phyloP scores from a whole-genome alignment of 345 rosid genomes.

The Turnera subulata region DNA sequence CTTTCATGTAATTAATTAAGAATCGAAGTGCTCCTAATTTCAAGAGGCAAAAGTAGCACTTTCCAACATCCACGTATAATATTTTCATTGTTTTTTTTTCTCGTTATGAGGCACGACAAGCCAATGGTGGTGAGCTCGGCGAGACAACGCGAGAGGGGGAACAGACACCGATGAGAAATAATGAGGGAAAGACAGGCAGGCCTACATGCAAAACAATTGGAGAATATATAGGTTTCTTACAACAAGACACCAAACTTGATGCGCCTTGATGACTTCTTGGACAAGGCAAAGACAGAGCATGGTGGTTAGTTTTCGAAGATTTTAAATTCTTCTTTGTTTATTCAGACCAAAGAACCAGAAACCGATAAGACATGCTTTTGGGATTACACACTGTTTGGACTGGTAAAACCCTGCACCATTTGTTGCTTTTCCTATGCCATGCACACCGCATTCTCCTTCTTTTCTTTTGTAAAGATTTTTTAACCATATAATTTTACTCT shows the following conservation, averaged over 20 bases:
- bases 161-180: conserved; percentile 16
- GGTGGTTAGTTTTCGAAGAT: conserved; percentile 17
- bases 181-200: conserved; percentile 1
- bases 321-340: conserved; percentile 19
- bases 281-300: conserved; percentile 24
- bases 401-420: not conserved
- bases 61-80: not conserved
- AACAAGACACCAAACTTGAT: conserved; percentile 8
- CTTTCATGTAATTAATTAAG: too few species aligned
- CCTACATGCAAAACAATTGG: conserved; percentile 3
- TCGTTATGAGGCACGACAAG: too few species aligned
- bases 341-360: conserved; percentile 24
- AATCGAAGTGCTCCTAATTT: too few species aligned
- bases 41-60: too few species aligned
- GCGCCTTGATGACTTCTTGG: conserved; percentile 1
- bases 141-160: not conserved
- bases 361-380: conserved; percentile 53
- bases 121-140: not conserved
- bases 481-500: too few species aligned
- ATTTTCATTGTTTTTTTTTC: too few species aligned
- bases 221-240: not conserved
- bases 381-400: conserved; percentile 35
- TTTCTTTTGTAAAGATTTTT: too few species aligned
- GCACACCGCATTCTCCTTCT: too few species aligned
- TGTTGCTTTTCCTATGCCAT: not conserved